Evolutionary conservation across 768 basidiomycete species (phyloP).

Genomic region (Steccherinum ochraceum): DNA sequence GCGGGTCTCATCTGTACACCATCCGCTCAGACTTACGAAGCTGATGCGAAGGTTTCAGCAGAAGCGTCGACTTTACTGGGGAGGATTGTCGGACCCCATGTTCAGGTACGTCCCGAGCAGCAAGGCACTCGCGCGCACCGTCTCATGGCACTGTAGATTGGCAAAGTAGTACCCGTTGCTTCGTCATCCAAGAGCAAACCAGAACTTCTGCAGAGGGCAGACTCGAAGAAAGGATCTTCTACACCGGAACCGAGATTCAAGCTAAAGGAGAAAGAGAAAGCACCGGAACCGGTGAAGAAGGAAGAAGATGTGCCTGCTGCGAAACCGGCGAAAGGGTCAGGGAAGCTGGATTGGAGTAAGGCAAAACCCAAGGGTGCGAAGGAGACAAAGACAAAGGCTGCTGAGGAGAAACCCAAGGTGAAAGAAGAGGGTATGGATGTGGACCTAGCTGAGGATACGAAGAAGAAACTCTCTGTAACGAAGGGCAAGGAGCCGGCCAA

Average conservation of each 20-base stretch:
- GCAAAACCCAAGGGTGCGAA: slow-evolving; percentile 38
- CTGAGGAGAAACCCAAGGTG: slow-evolving; percentile 9
- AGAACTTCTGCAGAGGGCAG: slow-evolving; percentile 6
- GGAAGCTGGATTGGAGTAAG: slow-evolving; percentile 60
- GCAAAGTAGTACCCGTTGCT: slow-evolving; percentile 12
- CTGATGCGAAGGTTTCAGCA: slow-evolving; percentile 23
- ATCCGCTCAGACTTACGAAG: slow-evolving; percentile 23
- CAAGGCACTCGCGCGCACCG: background rate
- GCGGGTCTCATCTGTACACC: slow-evolving; percentile 34
- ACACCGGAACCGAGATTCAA: slow-evolving; percentile 16
- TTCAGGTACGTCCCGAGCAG: slow-evolving; percentile 14
- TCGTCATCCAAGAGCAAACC: slow-evolving; percentile 9
- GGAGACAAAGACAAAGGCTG: slow-evolving; percentile 10
- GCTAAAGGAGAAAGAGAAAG: slow-evolving; percentile 19
- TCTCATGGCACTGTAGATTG: slow-evolving; percentile 13
- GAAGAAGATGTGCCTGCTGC: slow-evolving; percentile 11
- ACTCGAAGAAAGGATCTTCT: slow-evolving; percentile 6
- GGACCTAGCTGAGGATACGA: slow-evolving; percentile 10
- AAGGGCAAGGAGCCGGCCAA: slow-evolving; percentile 4
- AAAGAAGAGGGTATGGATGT: slow-evolving; percentile 11
- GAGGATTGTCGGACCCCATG: slow-evolving; percentile 21
- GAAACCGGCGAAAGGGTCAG: slow-evolving; percentile 26
- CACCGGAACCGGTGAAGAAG: slow-evolving; percentile 15
- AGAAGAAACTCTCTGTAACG: slow-evolving; percentile 8
- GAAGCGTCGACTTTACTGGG: slow-evolving; percentile 18